Conservation (phyloP, 495 filamentous ascomycete species). For the Lasiosphaeris hirsuta region DNA sequence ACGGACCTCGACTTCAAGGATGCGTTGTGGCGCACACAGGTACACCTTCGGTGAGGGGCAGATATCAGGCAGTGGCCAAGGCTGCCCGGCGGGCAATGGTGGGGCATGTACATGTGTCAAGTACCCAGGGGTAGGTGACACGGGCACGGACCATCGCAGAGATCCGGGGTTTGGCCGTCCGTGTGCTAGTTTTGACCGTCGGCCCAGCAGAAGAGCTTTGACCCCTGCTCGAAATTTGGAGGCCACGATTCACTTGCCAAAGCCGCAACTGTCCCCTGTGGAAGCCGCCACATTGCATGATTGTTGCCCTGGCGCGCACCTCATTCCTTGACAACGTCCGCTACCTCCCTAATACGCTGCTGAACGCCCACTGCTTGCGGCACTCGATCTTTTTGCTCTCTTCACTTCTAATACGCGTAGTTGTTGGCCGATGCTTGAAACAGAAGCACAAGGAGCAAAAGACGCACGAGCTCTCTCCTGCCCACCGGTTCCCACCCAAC, state of each 20-base stretch:
- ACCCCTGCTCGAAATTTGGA: constrained; percentile 27
- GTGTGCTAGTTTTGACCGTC: background rate
- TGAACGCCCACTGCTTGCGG: background rate
- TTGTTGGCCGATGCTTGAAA: background rate
- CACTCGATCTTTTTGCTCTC: background rate
- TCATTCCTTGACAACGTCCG: constrained; percentile 6
- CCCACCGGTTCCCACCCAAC: too few relatives aligned
- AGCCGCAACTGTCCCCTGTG: constrained; percentile 9
- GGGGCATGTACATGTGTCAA: background rate
- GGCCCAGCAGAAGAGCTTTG: background rate
- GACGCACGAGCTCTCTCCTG: too few relatives aligned
- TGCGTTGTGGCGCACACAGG: too few relatives aligned
- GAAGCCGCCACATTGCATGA: constrained; percentile 34
- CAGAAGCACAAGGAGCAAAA: too few relatives aligned
- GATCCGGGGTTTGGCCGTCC: constrained; percentile 20
- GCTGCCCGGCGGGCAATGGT: too few relatives aligned
- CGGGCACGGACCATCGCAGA: constrained; percentile 6
- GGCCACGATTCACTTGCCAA: constrained; percentile 36
- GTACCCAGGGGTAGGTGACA: background rate
- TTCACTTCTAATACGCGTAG: background rate
- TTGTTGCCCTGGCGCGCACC: constrained; percentile 1
- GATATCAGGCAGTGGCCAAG: too few relatives aligned
- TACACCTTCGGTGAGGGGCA: too few relatives aligned
- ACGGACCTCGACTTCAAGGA: too few relatives aligned
- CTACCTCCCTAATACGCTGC: background rate